These are phyloP conservation scores for Pestalotiopsis sp. DNA, from an alignment of 2,329 filamentous ascomycete species.

Conservation along the genomic window DNA sequence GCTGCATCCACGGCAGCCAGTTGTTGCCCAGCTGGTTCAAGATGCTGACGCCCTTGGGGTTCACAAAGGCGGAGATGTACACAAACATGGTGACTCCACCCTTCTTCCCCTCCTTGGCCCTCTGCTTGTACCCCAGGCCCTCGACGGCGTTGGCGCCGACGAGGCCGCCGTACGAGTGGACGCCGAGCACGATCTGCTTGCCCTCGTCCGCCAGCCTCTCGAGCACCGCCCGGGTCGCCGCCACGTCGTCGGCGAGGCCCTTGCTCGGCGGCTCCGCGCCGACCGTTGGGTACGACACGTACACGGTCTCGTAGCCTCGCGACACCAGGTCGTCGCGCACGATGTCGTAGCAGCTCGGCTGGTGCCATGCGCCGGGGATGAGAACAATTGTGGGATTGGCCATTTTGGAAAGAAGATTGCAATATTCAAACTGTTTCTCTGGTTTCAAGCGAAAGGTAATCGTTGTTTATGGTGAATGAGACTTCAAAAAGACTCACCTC, in stretches of 20 bases:
- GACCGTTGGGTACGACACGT: conserved; percentile 32
- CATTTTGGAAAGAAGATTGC: background rate
- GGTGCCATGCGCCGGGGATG: conserved; percentile 38
- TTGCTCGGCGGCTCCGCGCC: conserved; percentile 27
- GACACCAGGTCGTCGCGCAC: conserved; percentile 28
- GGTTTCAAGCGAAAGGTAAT: background rate
- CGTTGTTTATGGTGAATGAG: background rate
- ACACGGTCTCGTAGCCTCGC: conserved; percentile 29
- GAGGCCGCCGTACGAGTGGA: conserved; percentile 47
- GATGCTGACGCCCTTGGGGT: conserved; percentile 22
- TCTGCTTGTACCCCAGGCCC: conserved; percentile 31
- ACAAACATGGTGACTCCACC: conserved; percentile 35
- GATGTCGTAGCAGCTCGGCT: conserved; percentile 27
- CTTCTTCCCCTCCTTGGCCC: conserved; percentile 30
- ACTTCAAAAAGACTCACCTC: too few relatives aligned
- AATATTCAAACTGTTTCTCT: background rate
- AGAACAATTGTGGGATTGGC: conserved; percentile 31
- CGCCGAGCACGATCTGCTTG: conserved; percentile 42
- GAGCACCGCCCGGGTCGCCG: conserved; percentile 30
- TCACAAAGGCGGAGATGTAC: conserved; percentile 30
- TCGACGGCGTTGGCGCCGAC: conserved; percentile 39
- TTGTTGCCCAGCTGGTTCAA: conserved; percentile 23
- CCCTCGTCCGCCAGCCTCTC: conserved; percentile 33
- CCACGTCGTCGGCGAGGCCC: conserved; percentile 29
- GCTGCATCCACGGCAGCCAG: conserved; percentile 26